These are phyloP conservation scores for Claviceps africana DNA, from an alignment of 2,329 filamentous ascomycete species.

Conservation along the genomic window DNA sequence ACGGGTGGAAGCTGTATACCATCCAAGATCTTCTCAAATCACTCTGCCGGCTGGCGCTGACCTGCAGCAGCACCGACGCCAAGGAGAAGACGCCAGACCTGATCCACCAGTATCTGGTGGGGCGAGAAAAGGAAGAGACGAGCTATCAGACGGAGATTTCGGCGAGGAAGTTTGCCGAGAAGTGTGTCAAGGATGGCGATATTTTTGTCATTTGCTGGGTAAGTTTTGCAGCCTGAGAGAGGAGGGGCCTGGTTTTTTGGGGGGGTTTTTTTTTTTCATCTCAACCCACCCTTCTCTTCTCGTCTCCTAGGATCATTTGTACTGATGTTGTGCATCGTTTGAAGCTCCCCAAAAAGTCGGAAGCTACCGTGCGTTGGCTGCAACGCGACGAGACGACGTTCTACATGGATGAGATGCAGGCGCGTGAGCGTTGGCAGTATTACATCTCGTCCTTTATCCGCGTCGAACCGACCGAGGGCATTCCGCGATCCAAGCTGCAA, in stretches of 20 bases:
- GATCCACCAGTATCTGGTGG: conserved; percentile 70
- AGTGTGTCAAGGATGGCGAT: conserved; percentile 83
- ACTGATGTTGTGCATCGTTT: conserved; percentile 16
- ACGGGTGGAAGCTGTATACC: conserved; percentile 86
- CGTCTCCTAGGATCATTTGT: background rate
- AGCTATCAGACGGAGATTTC: conserved; percentile 83
- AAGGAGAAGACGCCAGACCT: conserved; percentile 93
- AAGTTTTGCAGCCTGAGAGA: too few relatives aligned
- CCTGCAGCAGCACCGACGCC: conserved; percentile 70
- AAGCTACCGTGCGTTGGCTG: conserved; percentile 59
- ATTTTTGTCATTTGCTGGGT: conserved; percentile 85
- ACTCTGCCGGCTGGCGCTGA: conserved; percentile 64
- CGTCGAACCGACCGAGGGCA: conserved; percentile 74
- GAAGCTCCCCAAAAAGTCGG: conserved; percentile 54
- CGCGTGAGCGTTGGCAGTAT: conserved; percentile 77
- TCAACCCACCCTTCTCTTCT: too few relatives aligned
- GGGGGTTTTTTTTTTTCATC: too few relatives aligned
- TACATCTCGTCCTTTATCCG: conserved; percentile 89
- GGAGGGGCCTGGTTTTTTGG: too few relatives aligned
- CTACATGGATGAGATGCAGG: conserved; percentile 77
- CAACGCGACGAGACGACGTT: conserved; percentile 62
- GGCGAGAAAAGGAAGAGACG: conserved; percentile 69
- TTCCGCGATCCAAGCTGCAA: conserved; percentile 49
- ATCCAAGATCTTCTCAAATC: conserved; percentile 78
- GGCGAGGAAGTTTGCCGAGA: conserved; percentile 83